phyloP scores from a whole-genome alignment of 441 rosid species.

The Aleurites moluccanus region DNA sequence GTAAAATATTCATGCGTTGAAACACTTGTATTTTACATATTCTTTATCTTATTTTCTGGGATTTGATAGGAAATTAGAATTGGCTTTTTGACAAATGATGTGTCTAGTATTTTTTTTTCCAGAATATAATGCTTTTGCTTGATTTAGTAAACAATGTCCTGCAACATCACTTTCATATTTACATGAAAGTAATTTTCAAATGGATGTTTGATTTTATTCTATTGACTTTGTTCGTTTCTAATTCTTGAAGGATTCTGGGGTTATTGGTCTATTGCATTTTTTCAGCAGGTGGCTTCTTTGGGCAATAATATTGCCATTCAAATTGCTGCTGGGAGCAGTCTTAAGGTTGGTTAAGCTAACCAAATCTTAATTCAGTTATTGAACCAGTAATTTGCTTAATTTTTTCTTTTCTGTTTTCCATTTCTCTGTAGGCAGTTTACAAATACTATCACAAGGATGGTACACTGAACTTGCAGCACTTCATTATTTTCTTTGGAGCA shows the following conservation, averaged over 20 bases:
- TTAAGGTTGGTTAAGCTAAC: conserved; percentile 34
- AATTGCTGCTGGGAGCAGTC: conserved; percentile 56
- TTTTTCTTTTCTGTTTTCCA: neutral
- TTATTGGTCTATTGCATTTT: conserved; percentile 47
- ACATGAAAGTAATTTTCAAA: neutral
- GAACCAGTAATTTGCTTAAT: neutral
- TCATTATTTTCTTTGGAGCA: conserved; percentile 45
- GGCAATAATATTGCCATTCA: conserved; percentile 56
- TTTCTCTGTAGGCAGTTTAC: conserved; percentile 40
- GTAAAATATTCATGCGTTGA: conserved; percentile 10
- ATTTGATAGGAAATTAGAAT: neutral
- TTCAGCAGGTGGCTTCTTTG: conserved; percentile 62
- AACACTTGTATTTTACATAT: neutral
- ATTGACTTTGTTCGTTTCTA: conserved; percentile 13
- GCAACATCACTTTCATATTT: too few relatives aligned
- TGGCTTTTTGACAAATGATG: neutral
- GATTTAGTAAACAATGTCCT: neutral
- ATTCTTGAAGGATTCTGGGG: conserved; percentile 51
- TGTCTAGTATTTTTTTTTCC: neutral
- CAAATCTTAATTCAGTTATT: neutral
- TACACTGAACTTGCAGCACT: conserved; percentile 41
- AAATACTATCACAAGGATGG: conserved; percentile 39
- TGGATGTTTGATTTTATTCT: conserved; percentile 14
- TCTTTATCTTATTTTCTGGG: neutral
- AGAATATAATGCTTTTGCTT: neutral